Evolutionary conservation across 352 stramenopile genomes (phyloP).

Genomic region (Pythium oligandrum): DNA sequence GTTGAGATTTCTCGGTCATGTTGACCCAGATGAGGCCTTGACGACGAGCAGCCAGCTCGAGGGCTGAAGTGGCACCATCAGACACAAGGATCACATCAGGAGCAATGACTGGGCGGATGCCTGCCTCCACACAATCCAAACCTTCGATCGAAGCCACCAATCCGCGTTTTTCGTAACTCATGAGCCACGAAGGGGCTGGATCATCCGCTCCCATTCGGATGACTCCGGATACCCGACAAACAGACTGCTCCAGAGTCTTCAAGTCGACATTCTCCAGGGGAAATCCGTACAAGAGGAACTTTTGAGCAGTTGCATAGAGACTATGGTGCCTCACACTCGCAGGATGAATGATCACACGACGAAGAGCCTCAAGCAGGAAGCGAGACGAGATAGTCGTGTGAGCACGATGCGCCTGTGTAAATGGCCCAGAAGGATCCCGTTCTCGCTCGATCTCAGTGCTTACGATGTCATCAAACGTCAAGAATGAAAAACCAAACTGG

Average conservation of each 20-base stretch:
- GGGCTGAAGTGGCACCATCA: neutral
- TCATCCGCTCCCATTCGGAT: constrained; percentile 7
- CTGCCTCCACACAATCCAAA: too few species aligned
- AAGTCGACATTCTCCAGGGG: constrained; percentile 24
- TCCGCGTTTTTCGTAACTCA: too few species aligned
- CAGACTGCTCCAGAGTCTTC: constrained; percentile 22
- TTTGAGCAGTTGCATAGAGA: constrained; percentile 14
- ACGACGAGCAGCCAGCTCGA: neutral
- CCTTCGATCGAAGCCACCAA: too few species aligned
- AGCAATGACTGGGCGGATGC: neutral
- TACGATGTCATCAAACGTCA: constrained; percentile 24
- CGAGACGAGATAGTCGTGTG: constrained; percentile 16
- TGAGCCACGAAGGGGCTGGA: too few species aligned
- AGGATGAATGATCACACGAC: constrained; percentile 8
- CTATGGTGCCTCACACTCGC: neutral
- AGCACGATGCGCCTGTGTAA: constrained; percentile 28
- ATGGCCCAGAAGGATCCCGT: constrained; percentile 13
- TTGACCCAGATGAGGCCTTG: constrained; percentile 11
- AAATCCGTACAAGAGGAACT: constrained; percentile 43
- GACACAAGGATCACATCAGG: constrained; percentile 10
- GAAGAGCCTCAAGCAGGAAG: constrained; percentile 23
- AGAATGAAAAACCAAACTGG: constrained; percentile 21
- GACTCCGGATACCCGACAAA: constrained; percentile 17
- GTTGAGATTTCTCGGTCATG: neutral
- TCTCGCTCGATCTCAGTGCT: constrained; percentile 16